Evolutionary conservation across 1,139 yeast genomes (phyloP).

Genomic region (Diutina scorzettiae): DNA sequence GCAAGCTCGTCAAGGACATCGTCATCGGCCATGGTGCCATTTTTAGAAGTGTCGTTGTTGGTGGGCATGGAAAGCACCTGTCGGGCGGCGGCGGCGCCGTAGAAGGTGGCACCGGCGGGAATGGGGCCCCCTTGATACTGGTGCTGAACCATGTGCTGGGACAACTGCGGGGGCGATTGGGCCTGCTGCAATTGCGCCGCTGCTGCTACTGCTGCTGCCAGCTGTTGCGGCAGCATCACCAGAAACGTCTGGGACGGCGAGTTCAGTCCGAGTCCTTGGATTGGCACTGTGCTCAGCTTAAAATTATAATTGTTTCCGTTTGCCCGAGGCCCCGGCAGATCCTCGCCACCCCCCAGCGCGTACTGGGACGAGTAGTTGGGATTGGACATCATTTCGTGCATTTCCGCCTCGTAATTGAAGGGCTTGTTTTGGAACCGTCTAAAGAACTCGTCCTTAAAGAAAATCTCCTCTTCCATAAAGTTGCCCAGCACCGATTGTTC

Average conservation of each 20-base stretch:
- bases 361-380: constrained; percentile 4
- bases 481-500: constrained; percentile 25
- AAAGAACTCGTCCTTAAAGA: constrained; percentile 11
- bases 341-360: not conserved
- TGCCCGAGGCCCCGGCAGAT: not conserved
- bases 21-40: not conserved
- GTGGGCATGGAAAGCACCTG: constrained; percentile 4
- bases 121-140: not conserved
- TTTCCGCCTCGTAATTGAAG: constrained; percentile 3
- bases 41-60: not conserved
- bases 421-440: constrained; percentile 5
- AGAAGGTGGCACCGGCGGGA: not conserved
- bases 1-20: constrained; percentile 5
- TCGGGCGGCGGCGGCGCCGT: not conserved
- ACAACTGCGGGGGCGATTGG: not conserved
- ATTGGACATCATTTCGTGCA: constrained; percentile 5
- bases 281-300: constrained; percentile 6
- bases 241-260: not conserved
- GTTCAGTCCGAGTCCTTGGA: not conserved
- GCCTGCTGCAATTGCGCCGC: constrained; percentile 3
- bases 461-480: constrained; percentile 28
- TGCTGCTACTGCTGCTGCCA: constrained; percentile 5
- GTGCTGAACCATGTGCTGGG: not conserved
- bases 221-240: constrained; percentile 5
- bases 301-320: not conserved